These are phyloP conservation scores for Septoria petroselini DNA, from an alignment of 2,329 filamentous ascomycete species.

Conservation along the genomic window DNA sequence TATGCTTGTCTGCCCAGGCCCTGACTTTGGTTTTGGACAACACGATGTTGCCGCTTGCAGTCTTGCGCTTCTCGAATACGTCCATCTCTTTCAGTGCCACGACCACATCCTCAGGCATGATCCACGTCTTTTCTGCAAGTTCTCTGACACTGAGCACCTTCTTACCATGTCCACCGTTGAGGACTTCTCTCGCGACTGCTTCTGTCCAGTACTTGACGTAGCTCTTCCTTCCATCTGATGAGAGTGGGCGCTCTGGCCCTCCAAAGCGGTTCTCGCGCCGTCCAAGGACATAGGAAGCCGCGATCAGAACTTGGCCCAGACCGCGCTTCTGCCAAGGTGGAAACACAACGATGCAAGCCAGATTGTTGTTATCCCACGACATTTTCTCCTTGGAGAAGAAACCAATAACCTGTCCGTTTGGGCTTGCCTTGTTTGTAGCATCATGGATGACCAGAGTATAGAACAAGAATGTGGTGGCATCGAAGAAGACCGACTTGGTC, in stretches of 20 bases:
- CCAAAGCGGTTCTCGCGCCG: slow-evolving; percentile 78
- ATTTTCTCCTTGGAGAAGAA: slow-evolving; percentile 99
- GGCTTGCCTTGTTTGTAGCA: slow-evolving; percentile 24
- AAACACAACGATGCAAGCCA: slow-evolving; percentile 93
- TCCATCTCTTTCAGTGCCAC: slow-evolving; percentile 76
- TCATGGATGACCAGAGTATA: slow-evolving; percentile 75
- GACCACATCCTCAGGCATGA: slow-evolving; percentile 79
- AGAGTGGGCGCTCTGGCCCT: slow-evolving; percentile 90
- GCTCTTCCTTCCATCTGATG: slow-evolving; percentile 75
- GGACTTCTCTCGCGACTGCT: slow-evolving; percentile 69
- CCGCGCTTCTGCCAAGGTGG: slow-evolving; percentile 93
- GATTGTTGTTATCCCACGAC: slow-evolving; percentile 97
- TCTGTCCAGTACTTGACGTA: slow-evolving; percentile 85
- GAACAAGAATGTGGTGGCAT: slow-evolving; percentile 90
- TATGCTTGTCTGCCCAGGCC: slow-evolving; percentile 63
- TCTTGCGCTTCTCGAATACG: slow-evolving; percentile 59
- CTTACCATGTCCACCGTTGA: slow-evolving; percentile 43
- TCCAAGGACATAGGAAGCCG: slow-evolving; percentile 87
- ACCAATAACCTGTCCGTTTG: slow-evolving; percentile 65
- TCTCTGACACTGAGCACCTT: slow-evolving; percentile 63
- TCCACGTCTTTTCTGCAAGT: slow-evolving; percentile 76
- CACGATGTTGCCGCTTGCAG: slow-evolving; percentile 49
- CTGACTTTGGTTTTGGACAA: slow-evolving; percentile 59
- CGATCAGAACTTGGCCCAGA: slow-evolving; percentile 84
- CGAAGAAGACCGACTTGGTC: slow-evolving; percentile 97